Conservation (phyloP, 2,329 filamentous ascomycete species). For the Monilinia aucupariae region DNA sequence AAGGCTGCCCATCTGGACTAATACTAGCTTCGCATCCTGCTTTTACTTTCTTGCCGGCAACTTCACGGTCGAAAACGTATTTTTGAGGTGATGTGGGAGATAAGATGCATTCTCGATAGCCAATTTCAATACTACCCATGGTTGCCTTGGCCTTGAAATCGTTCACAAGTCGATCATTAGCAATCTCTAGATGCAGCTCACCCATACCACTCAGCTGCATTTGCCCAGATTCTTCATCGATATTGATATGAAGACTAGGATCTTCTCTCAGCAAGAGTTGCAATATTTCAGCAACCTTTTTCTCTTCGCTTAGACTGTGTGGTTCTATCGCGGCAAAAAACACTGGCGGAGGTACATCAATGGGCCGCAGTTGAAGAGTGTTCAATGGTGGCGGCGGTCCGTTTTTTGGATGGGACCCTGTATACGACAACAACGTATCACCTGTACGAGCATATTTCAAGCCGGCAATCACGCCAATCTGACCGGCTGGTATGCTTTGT, state of each 20-base stretch:
- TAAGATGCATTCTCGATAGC: conserved; percentile 81
- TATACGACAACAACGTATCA: conserved; percentile 78
- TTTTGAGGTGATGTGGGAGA: conserved; percentile 51
- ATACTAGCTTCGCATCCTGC: conserved; percentile 68
- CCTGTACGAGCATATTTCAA: conserved; percentile 89
- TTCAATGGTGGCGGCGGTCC: conserved; percentile 64
- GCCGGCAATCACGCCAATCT: conserved; percentile 90
- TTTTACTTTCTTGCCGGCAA: conserved; percentile 74
- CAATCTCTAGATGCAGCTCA: conserved; percentile 90
- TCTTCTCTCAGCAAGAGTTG: conserved; percentile 81
- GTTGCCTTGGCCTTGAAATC: conserved; percentile 81
- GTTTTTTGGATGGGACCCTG: conserved; percentile 53
- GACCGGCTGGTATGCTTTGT: conserved; percentile 70
- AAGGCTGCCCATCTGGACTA: conserved; percentile 49
- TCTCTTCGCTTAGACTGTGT: conserved; percentile 70
- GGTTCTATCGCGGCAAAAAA: conserved; percentile 95
- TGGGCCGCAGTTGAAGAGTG: conserved; percentile 76
- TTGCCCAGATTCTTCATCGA: conserved; percentile 86
- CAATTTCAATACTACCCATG: conserved; percentile 90
- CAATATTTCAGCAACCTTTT: conserved; percentile 70
- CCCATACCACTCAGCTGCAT: conserved; percentile 96
- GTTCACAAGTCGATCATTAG: conserved; percentile 77
- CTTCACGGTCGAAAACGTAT: conserved; percentile 67
- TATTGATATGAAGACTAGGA: conserved; percentile 77
- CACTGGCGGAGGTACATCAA: conserved; percentile 84